Evolutionary conservation across 2,329 filamentous ascomycete species (phyloP).

Genomic region (Claviceps monticola): DNA sequence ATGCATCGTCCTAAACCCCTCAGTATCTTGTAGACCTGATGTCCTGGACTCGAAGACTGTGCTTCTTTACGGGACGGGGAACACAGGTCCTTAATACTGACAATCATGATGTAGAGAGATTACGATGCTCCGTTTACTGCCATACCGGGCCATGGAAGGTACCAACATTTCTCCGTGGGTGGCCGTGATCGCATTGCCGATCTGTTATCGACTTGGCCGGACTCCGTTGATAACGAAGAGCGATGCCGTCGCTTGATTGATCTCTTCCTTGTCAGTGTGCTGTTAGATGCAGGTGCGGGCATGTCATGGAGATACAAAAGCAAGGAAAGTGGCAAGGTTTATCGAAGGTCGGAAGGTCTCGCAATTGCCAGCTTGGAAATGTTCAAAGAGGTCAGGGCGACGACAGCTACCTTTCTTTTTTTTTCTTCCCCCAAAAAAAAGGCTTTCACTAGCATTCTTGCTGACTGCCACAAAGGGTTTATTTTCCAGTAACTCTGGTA

Average conservation of each 20-base stretch:
- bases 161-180: constrained; percentile 76
- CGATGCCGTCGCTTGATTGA: constrained; percentile 63
- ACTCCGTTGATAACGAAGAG: constrained; percentile 56
- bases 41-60: background rate
- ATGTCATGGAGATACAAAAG: constrained; percentile 88
- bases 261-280: constrained; percentile 64
- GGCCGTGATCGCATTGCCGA: constrained; percentile 60
- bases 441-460: background rate
- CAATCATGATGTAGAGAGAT: constrained; percentile 27
- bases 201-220: constrained; percentile 55
- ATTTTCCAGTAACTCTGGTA: constrained; percentile 69
- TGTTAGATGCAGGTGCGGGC: constrained; percentile 80
- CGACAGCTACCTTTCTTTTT: background rate
- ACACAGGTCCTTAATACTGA: background rate
- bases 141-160: constrained; percentile 78
- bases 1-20: background rate
- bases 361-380: constrained; percentile 69
- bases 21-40: background rate
- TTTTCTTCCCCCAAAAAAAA: no score
- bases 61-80: background rate
- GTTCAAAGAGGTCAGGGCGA: constrained; percentile 56
- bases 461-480: constrained; percentile 37
- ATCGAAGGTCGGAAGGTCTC: constrained; percentile 75
- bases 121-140: constrained; percentile 39
- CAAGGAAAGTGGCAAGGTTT: constrained; percentile 70